Base-by-base conservation (phyloP, 106 monocot species). In the Dioscorea zingiberensis region DNA sequence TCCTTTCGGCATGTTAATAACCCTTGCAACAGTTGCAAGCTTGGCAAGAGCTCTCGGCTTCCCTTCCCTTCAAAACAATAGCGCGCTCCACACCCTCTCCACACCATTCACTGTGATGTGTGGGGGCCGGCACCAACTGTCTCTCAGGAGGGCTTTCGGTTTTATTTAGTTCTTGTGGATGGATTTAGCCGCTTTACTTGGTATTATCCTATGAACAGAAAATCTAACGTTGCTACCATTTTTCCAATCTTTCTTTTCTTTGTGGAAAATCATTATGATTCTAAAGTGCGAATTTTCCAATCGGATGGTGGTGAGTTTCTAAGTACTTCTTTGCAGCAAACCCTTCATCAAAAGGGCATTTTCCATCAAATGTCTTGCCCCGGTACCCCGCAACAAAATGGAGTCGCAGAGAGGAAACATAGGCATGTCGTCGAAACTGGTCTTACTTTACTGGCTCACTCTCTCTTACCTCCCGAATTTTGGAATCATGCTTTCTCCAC, bases 111-210 rank as follows among this genome's bases (percentile, higher is more conserved):
- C 1, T 54, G 54, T 54, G 54, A 54, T 54, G 54, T 54, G 18
- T n/a, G 54, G 0, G 54, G 54, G 18, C 54, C 46, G 13, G 6
- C 54, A 16, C 54, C 54, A 54, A 54, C 3, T 1, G 18, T 54
- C 0, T 54, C 54, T 16, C 12, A 54, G 12, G 54, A 54, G 19
- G 54, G 54, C 6, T 54, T 54, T 54, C 12, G 18, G 54, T 54
- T 54, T 54, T 54, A 54, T 54, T 13, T 54, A n/a, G 18, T 54
- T 54, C 18, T 54, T 54, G 54, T 54, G 18, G 54, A 54, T 54
- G 18, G 54, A 5, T 54, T 54, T 54, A 54, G 54, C 18, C 18
- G 54, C 16, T 54, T 54, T n/a, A 54, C 54, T 16, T 54, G 1
- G 54, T 54, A 54, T n/a, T 54, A 54, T 54, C 54, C 1, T 54